Percentiles rank a stretch among this genome's conserved stretches.
Evolutionary conservation across 2,329 filamentous ascomycete species (phyloP).

Genomic region (Chaetomium sp.): DNA sequence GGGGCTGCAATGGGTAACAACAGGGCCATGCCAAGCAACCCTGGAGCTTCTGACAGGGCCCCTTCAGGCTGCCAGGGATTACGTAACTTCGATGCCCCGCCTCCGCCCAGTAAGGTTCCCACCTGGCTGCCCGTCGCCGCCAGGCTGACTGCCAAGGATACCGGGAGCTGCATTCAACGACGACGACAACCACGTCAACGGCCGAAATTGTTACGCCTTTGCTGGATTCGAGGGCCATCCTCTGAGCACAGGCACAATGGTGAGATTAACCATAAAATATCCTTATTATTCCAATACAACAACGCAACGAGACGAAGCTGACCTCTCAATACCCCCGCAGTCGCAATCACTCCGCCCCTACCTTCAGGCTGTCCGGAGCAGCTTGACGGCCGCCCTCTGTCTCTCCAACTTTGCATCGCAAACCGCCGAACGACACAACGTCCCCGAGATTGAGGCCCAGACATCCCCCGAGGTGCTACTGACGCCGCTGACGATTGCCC

Average conservation of each 20-base stretch:
- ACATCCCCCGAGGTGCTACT: conserved; percentile 92
- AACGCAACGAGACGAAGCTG: conserved; percentile 12
- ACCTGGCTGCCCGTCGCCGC: background rate
- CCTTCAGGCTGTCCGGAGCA: conserved; percentile 92
- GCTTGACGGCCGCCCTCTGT: conserved; percentile 88
- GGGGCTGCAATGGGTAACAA: conserved; percentile 16
- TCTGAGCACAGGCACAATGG: conserved; percentile 21
- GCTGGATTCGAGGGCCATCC: conserved; percentile 7
- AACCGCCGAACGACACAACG: conserved; percentile 94
- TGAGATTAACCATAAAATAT: conserved; percentile 8
- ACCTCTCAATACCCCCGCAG: conserved; percentile 45
- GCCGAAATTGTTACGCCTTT: conserved; percentile 10
- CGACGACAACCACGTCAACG: conserved; percentile 22
- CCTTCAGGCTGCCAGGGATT: conserved; percentile 18
- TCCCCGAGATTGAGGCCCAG: conserved; percentile 92
- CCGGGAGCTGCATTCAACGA: conserved; percentile 13
- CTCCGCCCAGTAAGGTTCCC: background rate
- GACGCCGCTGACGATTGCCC: conserved; percentile 84
- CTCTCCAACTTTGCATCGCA: conserved; percentile 98
- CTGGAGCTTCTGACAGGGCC: background rate
- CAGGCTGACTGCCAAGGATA: conserved; percentile 28
- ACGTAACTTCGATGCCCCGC: conserved; percentile 28
- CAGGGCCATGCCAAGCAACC: conserved; percentile 7
- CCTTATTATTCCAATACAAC: background rate
- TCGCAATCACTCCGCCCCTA: conserved; percentile 97